Base-by-base conservation (phyloP, 2,329 filamentous ascomycete genomes). In the Exophiala bonariae region DNA sequence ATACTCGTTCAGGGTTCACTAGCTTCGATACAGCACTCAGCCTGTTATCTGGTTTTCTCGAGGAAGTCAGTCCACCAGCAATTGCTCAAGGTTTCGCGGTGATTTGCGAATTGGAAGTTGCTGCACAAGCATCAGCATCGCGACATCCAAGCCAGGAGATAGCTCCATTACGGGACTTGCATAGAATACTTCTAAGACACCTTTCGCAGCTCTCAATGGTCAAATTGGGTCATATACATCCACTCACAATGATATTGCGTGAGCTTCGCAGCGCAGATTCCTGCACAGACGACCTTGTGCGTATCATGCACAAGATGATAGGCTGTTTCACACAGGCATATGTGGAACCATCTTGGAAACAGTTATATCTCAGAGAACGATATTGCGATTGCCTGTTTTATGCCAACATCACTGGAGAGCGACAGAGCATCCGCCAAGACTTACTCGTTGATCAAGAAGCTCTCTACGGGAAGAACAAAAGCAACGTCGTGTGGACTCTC, bases 401-500 rank as follows among this genome's bases (percentile, higher is more conserved):
- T 18, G 41, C 30, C 5, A 33, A 44, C 4, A 48, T 36, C 26
- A 19, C 30, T 6, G 18, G n/a, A 11, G 20, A 39, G 20, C 44
- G 44, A 6, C 11, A 19, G 11, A 30, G 10, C 16, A 35, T 35
- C 33, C 44, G 49, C 19, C 28, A 17, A 5, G 14, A 4, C 16
- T 37, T 52, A 11, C 36, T 52, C 5, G 8, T 14, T 6, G 47
- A 49, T 17, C 47, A 49, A 26, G 41, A 49, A 37, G 3, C n/a
- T 34, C 34, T 19, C 17, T 51, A 47, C 18, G 48, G 48, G 6
- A 35, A 14, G 1, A 31, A n/a, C 3, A 39, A 43, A 5, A 23
- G 48, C 11, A 51, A 51, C 16, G 48, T 51, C 2, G 30, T 51
- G 20, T 51, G 44, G 38, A 51, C 48, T 4, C 23, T 51, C 32